A percentile compares a stretch with the other conserved stretches of the same genome.
Evolutionary conservation across 768 basidiomycete genomes (phyloP).

Genomic region (Heimioporus sp.): DNA sequence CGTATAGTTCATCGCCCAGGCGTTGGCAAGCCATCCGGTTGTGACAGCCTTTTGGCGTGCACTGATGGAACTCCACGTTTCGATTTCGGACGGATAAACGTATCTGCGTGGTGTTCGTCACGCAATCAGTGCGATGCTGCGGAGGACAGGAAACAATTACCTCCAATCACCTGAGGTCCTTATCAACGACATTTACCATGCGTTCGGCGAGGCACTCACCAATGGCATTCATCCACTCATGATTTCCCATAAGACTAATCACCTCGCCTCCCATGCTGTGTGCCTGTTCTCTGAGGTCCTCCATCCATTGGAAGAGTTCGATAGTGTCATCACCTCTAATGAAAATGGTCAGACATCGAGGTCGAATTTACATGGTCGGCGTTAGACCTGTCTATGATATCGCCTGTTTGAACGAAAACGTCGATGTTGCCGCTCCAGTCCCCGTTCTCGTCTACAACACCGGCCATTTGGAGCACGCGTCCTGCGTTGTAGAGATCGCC

Average conservation of each 20-base stretch:
- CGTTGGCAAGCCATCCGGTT: conserved; percentile 71
- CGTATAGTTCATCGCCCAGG: conserved; percentile 87
- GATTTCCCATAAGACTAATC: conserved; percentile 84
- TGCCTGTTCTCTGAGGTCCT: conserved; percentile 76
- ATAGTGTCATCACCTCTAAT: conserved; percentile 88
- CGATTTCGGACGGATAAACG: conserved; percentile 77
- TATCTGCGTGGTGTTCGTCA: conserved; percentile 51
- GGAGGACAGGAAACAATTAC: conserved; percentile 34
- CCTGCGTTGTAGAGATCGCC: conserved; percentile 82
- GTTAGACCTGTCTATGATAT: conserved; percentile 86
- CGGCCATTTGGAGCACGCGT: conserved; percentile 76
- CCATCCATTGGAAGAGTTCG: conserved; percentile 81
- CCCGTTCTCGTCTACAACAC: conserved; percentile 66
- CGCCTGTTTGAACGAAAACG: conserved; percentile 92
- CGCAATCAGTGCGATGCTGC: neutral
- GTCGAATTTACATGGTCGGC: neutral
- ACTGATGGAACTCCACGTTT: conserved; percentile 73
- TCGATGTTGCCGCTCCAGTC: conserved; percentile 84
- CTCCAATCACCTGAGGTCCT: conserved; percentile 74
- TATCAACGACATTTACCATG: conserved; percentile 4
- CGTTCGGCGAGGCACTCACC: conserved; percentile 38
- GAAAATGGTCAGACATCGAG: conserved; percentile 10
- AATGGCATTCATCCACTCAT: conserved; percentile 93
- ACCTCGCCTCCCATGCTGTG: conserved; percentile 64
- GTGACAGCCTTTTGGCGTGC: conserved; percentile 73